Percentiles rank a stretch among this genome's conserved stretches.
Conservation (phyloP, 768 basidiomycete species). For the Dentipellis sp. region DNA sequence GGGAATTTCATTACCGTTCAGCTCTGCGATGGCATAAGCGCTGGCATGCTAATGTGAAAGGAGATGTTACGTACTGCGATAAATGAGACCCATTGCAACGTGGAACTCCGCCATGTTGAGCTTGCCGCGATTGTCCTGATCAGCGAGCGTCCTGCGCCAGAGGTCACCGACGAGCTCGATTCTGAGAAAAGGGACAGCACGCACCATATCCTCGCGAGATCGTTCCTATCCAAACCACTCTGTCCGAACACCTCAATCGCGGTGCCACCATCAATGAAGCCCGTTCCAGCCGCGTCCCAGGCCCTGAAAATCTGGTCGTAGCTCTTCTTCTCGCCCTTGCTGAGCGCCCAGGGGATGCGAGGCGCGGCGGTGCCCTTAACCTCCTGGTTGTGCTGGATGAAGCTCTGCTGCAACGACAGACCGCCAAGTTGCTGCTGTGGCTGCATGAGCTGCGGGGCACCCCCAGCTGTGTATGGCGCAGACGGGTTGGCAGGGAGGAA, state of each 20-base stretch:
- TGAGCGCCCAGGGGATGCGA: constrained; percentile 78
- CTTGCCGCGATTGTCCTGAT: constrained; percentile 89
- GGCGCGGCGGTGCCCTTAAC: constrained; percentile 56
- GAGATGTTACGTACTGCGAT: constrained; percentile 61
- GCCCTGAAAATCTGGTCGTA: constrained; percentile 95
- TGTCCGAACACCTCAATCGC: constrained; percentile 92
- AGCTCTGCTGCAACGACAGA: constrained; percentile 67
- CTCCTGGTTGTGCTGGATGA: constrained; percentile 80
- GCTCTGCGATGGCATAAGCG: constrained; percentile 34
- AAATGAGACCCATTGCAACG: constrained; percentile 97
- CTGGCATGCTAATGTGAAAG: background rate
- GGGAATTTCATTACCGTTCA: constrained; percentile 90
- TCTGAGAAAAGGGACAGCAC: constrained; percentile 17
- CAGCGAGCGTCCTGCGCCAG: constrained; percentile 72
- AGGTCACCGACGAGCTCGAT: background rate
- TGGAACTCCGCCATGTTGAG: constrained; percentile 95
- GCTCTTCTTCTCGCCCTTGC: constrained; percentile 88
- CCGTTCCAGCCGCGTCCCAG: constrained; percentile 79
- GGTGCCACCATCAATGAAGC: constrained; percentile 79
- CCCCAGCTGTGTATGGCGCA: constrained; percentile 48
- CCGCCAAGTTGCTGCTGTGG: constrained; percentile 30
- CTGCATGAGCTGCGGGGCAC: constrained; percentile 62
- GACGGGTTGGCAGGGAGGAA: constrained; percentile 79
- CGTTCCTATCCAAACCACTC: constrained; percentile 82
- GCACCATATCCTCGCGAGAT: constrained; percentile 89